Percentiles rank a stretch among this genome's conserved stretches.
Conservation (phyloP, 768 basidiomycete genomes). For the Chlorophyllum brunneum region DNA sequence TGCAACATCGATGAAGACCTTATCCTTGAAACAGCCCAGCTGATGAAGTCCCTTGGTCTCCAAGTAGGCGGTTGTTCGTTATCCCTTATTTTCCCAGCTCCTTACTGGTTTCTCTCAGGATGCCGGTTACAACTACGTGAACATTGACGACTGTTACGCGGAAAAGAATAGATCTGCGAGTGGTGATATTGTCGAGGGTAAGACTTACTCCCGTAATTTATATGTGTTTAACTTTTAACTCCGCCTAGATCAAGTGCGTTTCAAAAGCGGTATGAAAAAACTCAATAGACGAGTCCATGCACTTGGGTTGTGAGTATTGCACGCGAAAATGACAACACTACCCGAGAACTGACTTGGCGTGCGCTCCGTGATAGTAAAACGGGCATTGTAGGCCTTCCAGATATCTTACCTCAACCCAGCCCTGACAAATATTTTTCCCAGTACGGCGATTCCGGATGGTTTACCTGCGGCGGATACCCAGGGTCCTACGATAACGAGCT, state of each 20-base stretch:
- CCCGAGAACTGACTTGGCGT: conserved; percentile 13
- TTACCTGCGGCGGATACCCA: conserved; percentile 60
- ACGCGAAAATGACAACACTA: conserved; percentile 38
- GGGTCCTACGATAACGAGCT: conserved; percentile 63
- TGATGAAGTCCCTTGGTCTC: conserved; percentile 53
- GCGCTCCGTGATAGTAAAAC: conserved; percentile 40
- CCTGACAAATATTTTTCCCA: conserved; percentile 16
- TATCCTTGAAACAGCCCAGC: conserved; percentile 44
- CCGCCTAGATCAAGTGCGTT: conserved; percentile 40
- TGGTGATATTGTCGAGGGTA: conserved; percentile 55
- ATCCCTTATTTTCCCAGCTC: neutral
- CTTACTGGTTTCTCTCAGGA: conserved; percentile 30
- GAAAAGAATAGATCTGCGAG: conserved; percentile 45
- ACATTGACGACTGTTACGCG: conserved; percentile 64
- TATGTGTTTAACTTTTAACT: neutral
- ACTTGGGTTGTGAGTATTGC: conserved; percentile 60
- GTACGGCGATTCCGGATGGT: conserved; percentile 71
- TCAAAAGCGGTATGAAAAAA: conserved; percentile 54
- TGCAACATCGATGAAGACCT: conserved; percentile 56
- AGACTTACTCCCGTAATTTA: conserved; percentile 10
- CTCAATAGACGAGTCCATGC: conserved; percentile 52
- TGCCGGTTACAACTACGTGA: conserved; percentile 54
- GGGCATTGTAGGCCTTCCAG: conserved; percentile 62
- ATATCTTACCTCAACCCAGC: too few species aligned
- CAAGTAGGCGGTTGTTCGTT: conserved; percentile 26